A percentile compares a stretch with the other conserved stretches of the same genome.
Conservation (phyloP, 2,329 filamentous ascomycete genomes). For the Aspergillus sp. region DNA sequence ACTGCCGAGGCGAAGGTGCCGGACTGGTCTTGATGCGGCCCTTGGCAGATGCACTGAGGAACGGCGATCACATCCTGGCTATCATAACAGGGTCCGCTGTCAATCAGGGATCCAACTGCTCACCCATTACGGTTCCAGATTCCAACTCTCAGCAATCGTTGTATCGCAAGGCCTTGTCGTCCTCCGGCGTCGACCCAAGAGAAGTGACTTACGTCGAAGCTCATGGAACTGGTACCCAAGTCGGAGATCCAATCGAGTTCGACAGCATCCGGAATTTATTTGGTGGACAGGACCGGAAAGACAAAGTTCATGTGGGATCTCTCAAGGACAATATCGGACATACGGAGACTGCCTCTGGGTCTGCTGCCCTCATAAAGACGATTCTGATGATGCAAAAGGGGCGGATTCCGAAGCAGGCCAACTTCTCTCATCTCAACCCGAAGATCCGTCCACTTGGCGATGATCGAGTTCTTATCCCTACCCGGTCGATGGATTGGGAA, state of each 20-base stretch:
- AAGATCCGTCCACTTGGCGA: no score
- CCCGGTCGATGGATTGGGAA: no score
- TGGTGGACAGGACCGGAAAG: no score
- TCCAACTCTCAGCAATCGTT: constrained; percentile 9
- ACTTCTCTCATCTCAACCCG: constrained; percentile 13
- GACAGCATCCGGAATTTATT: no score
- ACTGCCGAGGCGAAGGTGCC: constrained; percentile 19
- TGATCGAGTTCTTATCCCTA: no score
- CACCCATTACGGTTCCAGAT: constrained; percentile 15
- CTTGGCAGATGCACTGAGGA: constrained; percentile 10
- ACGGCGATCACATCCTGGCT: constrained; percentile 15
- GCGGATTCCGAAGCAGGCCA: constrained; percentile 18
- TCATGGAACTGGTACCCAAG: constrained; percentile 6
- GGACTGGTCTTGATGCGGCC: constrained; percentile 16
- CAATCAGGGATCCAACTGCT: constrained; percentile 13
- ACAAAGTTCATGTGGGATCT: no score
- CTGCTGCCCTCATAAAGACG: constrained; percentile 16
- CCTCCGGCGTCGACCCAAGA: constrained; percentile 5
- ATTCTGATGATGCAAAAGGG: constrained; percentile 18
- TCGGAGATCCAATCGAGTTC: no score
- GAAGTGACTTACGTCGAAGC: constrained; percentile 13
- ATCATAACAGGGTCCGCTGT: constrained; percentile 14
- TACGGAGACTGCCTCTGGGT: constrained; percentile 6
- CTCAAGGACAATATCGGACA: no score
- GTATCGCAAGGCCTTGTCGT: constrained; percentile 6